Percentiles rank a stretch among this genome's conserved stretches.
These are phyloP conservation scores for Ophiocordyceps camponoti-saundersi DNA, from an alignment of 2,329 filamentous ascomycete species.

Conservation along the genomic window DNA sequence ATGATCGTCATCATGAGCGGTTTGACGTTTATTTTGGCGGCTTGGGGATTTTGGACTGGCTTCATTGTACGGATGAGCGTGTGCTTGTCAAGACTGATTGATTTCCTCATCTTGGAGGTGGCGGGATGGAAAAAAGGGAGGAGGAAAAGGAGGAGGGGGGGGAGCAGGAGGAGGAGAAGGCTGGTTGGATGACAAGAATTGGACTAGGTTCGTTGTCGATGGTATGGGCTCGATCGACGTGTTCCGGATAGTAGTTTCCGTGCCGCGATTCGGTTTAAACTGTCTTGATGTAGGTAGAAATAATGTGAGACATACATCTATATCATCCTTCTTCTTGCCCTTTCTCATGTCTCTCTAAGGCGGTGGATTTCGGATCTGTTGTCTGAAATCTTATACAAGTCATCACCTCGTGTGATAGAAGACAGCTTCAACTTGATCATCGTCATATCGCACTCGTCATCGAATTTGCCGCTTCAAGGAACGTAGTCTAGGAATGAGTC, in stretches of 20 bases:
- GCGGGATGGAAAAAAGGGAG: neutral
- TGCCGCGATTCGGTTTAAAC: too few relatives aligned
- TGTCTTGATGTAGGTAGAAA: too few relatives aligned
- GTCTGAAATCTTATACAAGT: too few relatives aligned
- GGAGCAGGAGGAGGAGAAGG: neutral
- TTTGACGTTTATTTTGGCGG: conserved; percentile 37
- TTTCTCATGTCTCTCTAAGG: too few relatives aligned
- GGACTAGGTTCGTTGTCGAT: too few relatives aligned
- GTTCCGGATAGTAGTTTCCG: too few relatives aligned
- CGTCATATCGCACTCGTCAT: neutral
- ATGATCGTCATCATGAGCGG: conserved; percentile 40
- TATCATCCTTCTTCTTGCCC: too few relatives aligned
- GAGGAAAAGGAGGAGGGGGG: neutral
- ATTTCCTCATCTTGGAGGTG: neutral
- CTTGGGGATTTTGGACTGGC: conserved; percentile 34
- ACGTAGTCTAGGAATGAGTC: neutral
- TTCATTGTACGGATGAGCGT: conserved; percentile 28
- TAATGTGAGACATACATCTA: too few relatives aligned
- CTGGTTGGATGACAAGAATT: neutral
- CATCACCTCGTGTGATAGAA: too few relatives aligned
- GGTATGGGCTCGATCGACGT: too few relatives aligned
- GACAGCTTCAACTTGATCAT: neutral
- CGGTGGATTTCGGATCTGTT: neutral
- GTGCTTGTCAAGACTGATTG: conserved; percentile 2
- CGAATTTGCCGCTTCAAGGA: neutral